phyloP scores from a whole-genome alignment of 2,329 filamentous ascomycete genomes.

The Helminthosporium solani region DNA sequence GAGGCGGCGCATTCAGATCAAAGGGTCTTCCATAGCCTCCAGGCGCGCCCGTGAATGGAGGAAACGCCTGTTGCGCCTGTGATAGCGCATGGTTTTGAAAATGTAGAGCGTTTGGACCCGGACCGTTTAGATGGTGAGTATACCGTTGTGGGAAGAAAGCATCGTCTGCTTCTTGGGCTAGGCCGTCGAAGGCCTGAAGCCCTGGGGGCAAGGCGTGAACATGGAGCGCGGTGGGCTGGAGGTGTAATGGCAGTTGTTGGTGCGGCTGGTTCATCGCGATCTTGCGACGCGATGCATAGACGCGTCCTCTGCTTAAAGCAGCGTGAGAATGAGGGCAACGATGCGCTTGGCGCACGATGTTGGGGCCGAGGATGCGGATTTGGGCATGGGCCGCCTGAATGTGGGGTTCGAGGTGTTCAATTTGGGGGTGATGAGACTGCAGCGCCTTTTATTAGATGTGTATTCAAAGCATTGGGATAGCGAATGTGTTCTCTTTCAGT shows the following conservation, averaged over 20 bases:
- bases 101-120: conserved; percentile 23
- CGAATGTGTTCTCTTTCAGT: background rate
- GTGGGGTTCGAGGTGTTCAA: background rate
- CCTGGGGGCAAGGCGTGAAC: conserved; percentile 35
- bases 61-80: conserved; percentile 21
- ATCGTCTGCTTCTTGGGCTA: conserved; percentile 29
- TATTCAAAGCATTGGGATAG: background rate
- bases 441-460: background rate
- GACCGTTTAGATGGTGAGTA: conserved; percentile 7
- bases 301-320: conserved; percentile 11
- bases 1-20: conserved; percentile 21
- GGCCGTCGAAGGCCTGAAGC: conserved; percentile 45
- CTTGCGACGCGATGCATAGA: conserved; percentile 3
- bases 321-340: conserved; percentile 7
- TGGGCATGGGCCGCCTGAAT: conserved; percentile 1
- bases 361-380: background rate
- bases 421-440: background rate
- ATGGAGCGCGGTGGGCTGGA: conserved; percentile 14
- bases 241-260: conserved; percentile 14
- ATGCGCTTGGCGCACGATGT: background rate
- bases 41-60: conserved; percentile 20
- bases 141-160: conserved; percentile 26
- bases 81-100: conserved; percentile 40
- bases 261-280: conserved; percentile 11
- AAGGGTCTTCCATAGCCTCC: conserved; percentile 26